Percentiles rank a stretch among this genome's conserved stretches.
phyloP scores from a whole-genome alignment of 768 basidiomycete genomes.

The Termitomyces sp. region DNA sequence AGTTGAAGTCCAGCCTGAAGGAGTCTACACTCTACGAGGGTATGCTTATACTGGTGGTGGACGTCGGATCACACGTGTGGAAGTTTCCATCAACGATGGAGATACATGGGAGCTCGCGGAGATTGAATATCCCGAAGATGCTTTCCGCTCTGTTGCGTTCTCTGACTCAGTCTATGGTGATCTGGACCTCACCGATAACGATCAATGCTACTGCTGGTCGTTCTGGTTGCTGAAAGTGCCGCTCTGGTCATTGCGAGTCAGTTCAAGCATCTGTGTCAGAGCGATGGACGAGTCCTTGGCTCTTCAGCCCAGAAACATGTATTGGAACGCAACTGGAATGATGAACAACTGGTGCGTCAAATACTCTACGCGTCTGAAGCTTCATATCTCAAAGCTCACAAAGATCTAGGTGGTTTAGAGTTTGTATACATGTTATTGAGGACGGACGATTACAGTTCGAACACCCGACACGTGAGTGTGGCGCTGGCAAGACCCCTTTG shows the following conservation, averaged over 20 bases:
- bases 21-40: constrained; percentile 41
- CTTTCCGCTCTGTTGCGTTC: constrained; percentile 34
- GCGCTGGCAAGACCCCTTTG: background rate
- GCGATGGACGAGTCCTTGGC: constrained; percentile 52
- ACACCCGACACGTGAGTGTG: constrained; percentile 43
- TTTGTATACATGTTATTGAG: constrained; percentile 38
- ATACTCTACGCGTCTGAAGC: background rate
- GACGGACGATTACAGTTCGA: constrained; percentile 42
- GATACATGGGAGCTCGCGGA: constrained; percentile 41
- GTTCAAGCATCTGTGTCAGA: constrained; percentile 42
- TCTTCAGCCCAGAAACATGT: constrained; percentile 53
- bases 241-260: constrained; percentile 26
- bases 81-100: constrained; percentile 54
- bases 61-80: constrained; percentile 49
- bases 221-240: constrained; percentile 47
- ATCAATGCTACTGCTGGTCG: constrained; percentile 59
- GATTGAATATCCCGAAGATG: constrained; percentile 46
- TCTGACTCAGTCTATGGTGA: constrained; percentile 41
- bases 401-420: constrained; percentile 50
- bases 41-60: constrained; percentile 66
- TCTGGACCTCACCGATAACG: constrained; percentile 43
- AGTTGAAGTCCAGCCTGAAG: constrained; percentile 18
- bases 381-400: background rate
- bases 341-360: constrained; percentile 53
- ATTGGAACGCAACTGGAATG: constrained; percentile 58